Percentiles rank a stretch among this genome's conserved stretches.
phyloP scores from a whole-genome alignment of 768 basidiomycete genomes.

The Megacollybia marginata region DNA sequence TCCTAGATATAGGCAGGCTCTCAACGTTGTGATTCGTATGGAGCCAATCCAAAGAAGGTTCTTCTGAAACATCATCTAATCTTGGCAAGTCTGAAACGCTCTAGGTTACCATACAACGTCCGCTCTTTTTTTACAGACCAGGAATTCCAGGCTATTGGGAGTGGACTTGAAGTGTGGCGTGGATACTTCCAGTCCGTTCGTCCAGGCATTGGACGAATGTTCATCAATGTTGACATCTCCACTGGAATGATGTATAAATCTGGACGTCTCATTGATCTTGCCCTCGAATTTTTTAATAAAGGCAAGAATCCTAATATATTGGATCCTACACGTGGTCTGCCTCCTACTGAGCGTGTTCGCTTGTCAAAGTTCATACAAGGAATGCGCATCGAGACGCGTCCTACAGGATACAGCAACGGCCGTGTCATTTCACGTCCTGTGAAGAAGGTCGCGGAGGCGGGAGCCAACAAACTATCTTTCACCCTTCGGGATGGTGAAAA shows the following conservation, averaged over 20 bases:
- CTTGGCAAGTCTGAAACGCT: slow-evolving; percentile 47
- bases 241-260: slow-evolving; percentile 67
- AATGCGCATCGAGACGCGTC: slow-evolving; percentile 38
- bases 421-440: slow-evolving; percentile 45
- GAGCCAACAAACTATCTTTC: slow-evolving; percentile 46
- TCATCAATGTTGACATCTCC: slow-evolving; percentile 67
- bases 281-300: slow-evolving; percentile 38
- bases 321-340: slow-evolving; percentile 34
- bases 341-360: slow-evolving; percentile 46
- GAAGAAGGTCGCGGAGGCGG: slow-evolving; percentile 46
- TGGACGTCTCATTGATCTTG: slow-evolving; percentile 45
- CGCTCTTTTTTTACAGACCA: slow-evolving; percentile 27
- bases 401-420: slow-evolving; percentile 14
- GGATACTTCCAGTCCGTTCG: slow-evolving; percentile 71
- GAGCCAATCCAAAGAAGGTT: slow-evolving; percentile 49
- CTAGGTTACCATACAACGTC: slow-evolving; percentile 13
- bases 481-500: slow-evolving; percentile 34
- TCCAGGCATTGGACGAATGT: slow-evolving; percentile 50
- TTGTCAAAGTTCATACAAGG: slow-evolving; percentile 53
- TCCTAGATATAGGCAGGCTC: slow-evolving; percentile 26
- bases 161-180: slow-evolving; percentile 50
- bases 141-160: slow-evolving; percentile 18
- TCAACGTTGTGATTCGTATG: slow-evolving; percentile 70
- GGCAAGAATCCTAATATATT: slow-evolving; percentile 24
- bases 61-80: slow-evolving; percentile 63